Conservation (phyloP, 495 filamentous ascomycete genomes). For the Sphaerosporella brunnea region DNA sequence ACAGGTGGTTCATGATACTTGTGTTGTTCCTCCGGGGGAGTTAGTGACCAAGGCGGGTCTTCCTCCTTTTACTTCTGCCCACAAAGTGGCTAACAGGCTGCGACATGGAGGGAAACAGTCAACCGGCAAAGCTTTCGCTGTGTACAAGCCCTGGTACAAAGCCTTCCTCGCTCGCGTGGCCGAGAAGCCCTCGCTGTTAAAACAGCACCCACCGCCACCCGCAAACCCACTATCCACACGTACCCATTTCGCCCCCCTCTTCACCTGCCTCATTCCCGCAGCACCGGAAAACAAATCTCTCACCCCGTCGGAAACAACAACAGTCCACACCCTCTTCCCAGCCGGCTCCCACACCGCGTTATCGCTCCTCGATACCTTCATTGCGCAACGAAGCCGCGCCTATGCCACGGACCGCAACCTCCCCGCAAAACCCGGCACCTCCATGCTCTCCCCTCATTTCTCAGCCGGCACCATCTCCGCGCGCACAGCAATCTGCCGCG, state of each 20-base stretch:
- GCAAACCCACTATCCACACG: conserved; percentile 43
- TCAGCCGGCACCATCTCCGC: conserved; percentile 60
- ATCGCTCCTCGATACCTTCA: conserved; percentile 48
- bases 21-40: conserved; percentile 56
- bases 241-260: conserved; percentile 39
- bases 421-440: conserved; percentile 44
- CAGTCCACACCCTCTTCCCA: conserved; percentile 42
- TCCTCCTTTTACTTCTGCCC: no score
- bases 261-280: conserved; percentile 43
- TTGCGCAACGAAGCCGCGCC: conserved; percentile 41
- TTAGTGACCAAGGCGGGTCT: conserved; percentile 29
- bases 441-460: conserved; percentile 62
- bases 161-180: conserved; percentile 59
- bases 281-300: conserved; percentile 49
- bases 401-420: conserved; percentile 48
- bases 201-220: conserved; percentile 38
- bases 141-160: conserved; percentile 69
- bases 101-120: conserved; percentile 12
- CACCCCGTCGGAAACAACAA: conserved; percentile 34
- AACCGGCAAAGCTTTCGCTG: conserved; percentile 59
- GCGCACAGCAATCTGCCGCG: conserved; percentile 50
- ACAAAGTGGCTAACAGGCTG: no score
- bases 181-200: conserved; percentile 45
- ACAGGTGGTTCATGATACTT: conserved; percentile 56
- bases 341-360: conserved; percentile 63